These are phyloP conservation scores for Russula sp. DNA, from an alignment of 768 basidiomycete genomes.

Conservation along the genomic window DNA sequence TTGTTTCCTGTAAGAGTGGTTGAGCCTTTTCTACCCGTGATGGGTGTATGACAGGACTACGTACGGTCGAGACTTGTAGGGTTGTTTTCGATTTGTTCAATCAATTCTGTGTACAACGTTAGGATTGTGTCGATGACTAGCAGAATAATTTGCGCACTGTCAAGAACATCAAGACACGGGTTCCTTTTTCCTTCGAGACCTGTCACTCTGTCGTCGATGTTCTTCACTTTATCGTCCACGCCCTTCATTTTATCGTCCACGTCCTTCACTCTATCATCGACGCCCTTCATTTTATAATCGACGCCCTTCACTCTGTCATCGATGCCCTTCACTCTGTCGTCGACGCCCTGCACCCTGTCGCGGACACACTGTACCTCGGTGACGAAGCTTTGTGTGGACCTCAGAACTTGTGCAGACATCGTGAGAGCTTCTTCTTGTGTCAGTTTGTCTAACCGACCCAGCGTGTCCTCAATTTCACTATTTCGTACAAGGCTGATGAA, in stretches of 20 bases:
- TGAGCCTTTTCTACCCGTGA: not conserved
- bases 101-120: not conserved
- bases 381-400: not conserved
- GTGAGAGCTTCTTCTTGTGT: conserved; percentile 1
- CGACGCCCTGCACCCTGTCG: not conserved
- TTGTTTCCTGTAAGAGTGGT: too few species aligned
- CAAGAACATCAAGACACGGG: not conserved
- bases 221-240: too few species aligned
- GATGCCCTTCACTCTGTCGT: not conserved
- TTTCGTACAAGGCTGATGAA: not conserved
- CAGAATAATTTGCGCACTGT: not conserved
- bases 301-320: not conserved
- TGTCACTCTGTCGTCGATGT: not conserved
- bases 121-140: not conserved
- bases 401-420: not conserved
- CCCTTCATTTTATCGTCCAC: too few species aligned
- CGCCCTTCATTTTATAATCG: not conserved
- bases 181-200: not conserved
- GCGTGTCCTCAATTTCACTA: not conserved
- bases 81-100: not conserved
- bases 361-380: too few species aligned
- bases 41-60: not conserved
- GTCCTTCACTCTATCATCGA: too few species aligned
- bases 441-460: not conserved
- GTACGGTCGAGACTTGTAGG: not conserved